Evolutionary conservation across 2,329 filamentous ascomycete genomes (phyloP).

Genomic region (Colletotrichum endophyticum): DNA sequence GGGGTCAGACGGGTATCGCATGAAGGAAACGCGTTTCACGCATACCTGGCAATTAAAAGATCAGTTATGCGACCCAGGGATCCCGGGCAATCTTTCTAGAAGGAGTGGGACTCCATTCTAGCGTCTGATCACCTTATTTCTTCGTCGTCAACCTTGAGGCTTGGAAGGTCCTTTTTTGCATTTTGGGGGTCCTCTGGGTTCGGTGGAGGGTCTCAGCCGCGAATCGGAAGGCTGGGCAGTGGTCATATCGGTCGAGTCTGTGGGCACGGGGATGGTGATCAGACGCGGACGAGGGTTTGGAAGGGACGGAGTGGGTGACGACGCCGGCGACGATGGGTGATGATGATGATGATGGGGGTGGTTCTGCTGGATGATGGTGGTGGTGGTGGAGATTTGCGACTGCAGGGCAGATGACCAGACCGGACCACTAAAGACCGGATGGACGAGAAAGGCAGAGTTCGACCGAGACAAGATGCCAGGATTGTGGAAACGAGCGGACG

Average conservation of each 20-base stretch:
- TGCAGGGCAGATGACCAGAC: neutral
- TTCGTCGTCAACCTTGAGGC: neutral
- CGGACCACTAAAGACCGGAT: neutral
- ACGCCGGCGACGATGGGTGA: neutral
- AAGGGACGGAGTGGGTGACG: neutral
- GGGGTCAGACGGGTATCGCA: slow-evolving; percentile 37
- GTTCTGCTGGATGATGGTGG: neutral
- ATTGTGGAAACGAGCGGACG: neutral
- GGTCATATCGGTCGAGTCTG: neutral
- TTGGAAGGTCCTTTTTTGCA: neutral
- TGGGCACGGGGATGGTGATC: slow-evolving; percentile 15
- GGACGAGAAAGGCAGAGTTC: neutral
- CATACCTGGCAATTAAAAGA: slow-evolving; percentile 53
- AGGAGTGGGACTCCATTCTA: slow-evolving; percentile 38
- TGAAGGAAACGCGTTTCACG: slow-evolving; percentile 50
- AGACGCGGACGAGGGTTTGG: slow-evolving; percentile 9
- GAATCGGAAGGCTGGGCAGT: slow-evolving; percentile 3
- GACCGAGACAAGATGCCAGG: neutral
- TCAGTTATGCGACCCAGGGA: slow-evolving; percentile 46
- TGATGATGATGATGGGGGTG: neutral
- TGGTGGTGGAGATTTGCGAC: neutral
- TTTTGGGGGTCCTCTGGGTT: neutral
- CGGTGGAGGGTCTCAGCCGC: neutral
- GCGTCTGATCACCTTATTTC: slow-evolving; percentile 23
- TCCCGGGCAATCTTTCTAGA: slow-evolving; percentile 38